Evolutionary conservation across 2,329 filamentous ascomycete species (phyloP).

Genomic region (Cladosporium austrohemisphaericum): DNA sequence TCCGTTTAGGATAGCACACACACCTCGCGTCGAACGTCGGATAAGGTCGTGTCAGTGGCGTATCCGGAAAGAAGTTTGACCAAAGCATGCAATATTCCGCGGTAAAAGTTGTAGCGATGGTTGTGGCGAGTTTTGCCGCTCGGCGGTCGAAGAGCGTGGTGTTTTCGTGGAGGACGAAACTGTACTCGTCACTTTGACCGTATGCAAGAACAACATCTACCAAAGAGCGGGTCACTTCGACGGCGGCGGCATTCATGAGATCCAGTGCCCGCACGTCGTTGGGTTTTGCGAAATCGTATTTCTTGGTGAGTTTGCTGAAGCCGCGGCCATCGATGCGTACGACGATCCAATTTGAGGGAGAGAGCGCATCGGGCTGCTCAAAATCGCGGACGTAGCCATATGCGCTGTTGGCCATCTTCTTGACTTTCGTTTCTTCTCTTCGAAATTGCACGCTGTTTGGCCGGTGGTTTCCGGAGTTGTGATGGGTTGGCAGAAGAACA

Average conservation of each 20-base stretch:
- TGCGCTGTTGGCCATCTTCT: constrained; percentile 47
- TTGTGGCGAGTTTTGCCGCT: constrained; percentile 84
- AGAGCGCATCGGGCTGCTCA: constrained; percentile 73
- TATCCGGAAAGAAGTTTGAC: constrained; percentile 70
- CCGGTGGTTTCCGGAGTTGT: too few relatives aligned
- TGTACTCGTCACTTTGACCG: constrained; percentile 92
- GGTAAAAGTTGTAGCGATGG: constrained; percentile 88
- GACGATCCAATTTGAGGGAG: constrained; percentile 94
- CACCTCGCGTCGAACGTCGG: constrained; percentile 92
- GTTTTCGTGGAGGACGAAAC: constrained; percentile 57
- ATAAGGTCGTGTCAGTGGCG: constrained; percentile 65
- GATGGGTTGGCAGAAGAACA: too few relatives aligned
- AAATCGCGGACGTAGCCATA: constrained; percentile 93
- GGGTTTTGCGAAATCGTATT: constrained; percentile 81
- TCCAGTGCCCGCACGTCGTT: constrained; percentile 84
- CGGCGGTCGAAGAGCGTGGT: constrained; percentile 82
- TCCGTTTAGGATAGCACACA: constrained; percentile 78
- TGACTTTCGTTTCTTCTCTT: neutral
- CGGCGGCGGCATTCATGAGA: constrained; percentile 93
- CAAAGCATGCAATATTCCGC: constrained; percentile 84
- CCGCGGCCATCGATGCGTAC: constrained; percentile 89
- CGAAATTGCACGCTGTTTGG: too few relatives aligned
- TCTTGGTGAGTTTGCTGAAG: constrained; percentile 67
- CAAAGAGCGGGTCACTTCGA: constrained; percentile 75
- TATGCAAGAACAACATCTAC: constrained; percentile 86